Base-by-base conservation (phyloP, 768 basidiomycete genomes). In the Rossbeevera mucosa region DNA sequence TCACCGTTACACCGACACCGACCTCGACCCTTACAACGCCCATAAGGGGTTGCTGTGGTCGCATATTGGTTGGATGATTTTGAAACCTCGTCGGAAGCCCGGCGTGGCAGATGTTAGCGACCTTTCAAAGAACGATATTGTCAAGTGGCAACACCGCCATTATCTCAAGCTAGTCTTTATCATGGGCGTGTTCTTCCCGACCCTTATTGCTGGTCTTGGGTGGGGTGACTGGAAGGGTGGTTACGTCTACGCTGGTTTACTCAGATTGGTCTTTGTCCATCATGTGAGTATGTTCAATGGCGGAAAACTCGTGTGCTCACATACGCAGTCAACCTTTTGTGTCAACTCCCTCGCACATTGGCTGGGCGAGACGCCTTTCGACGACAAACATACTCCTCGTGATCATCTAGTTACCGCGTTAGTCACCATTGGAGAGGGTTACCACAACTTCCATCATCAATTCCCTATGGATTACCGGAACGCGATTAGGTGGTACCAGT, bases 401-500 rank as follows among this genome's bases (percentile, higher is more conserved):
- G 92, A 95, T 70, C 93, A 94, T 71, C 67, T 93, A 54, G 66
- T 94, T 66, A 94, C 93, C 26, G 94, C 94, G 3, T 74, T 96
- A 26, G 86, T 83, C 55, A 96, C 94, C 31, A 85, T 94, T 63
- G 94, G 94, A 49, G 94, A 97, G 71, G 94, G 94, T 14, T 97
- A 97, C 75, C 94, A 97, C 78, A 97, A 97, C 72, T 95, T 95
- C 82, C 94, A 97, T 74, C 94, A 97, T 65, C 83, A 82, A 53
- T 95, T 95, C 81, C 94, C 94, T 7, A 92, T 92, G 89, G 94
- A 97, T 70, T 97, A 94, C 75, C 82, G 94, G 22, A 95, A 95
- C 64, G 94, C 94, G 51, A 92, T 95, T 77, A 91, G 78, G 70
- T 86, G 85, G 83, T 83, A 82, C 66, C 91, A 94, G 67, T 93